Evolutionary conservation across 2,329 filamentous ascomycete genomes (phyloP).

Genomic region (Ophiognomonia clavigignenti-juglandacearum): DNA sequence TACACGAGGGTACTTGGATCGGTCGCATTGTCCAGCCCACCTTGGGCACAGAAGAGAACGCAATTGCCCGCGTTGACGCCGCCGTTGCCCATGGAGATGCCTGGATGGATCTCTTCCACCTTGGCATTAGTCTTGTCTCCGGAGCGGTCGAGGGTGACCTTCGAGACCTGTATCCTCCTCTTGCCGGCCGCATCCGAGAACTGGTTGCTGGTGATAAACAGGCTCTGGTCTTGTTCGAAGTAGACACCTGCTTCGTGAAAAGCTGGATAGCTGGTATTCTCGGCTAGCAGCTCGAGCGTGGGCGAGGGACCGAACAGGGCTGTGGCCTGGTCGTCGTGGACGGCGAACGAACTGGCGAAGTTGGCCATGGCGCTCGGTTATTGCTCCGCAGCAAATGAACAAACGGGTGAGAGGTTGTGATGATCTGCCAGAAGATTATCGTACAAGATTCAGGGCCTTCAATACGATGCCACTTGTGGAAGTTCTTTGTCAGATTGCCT

Average conservation of each 20-base stretch:
- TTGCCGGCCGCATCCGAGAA: conserved; percentile 20
- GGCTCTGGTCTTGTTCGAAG: conserved; percentile 1
- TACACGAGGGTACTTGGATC: conserved; percentile 25
- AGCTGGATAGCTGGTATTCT: conserved; percentile 37
- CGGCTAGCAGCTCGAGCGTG: conserved; percentile 30
- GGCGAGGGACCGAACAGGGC: conserved; percentile 30
- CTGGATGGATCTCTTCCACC: conserved; percentile 28
- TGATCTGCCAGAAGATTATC: no score
- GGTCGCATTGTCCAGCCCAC: conserved; percentile 18
- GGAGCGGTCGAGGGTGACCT: conserved; percentile 19
- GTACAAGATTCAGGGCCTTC: no score
- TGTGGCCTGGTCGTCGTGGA: conserved; percentile 5
- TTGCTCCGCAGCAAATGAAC: no score
- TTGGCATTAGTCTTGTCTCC: conserved; percentile 3
- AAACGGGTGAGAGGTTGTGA: no score
- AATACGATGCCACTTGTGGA: no score
- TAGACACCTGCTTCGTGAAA: conserved; percentile 39
- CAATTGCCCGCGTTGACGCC: conserved; percentile 40
- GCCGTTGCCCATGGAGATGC: conserved; percentile 42
- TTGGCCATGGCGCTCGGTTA: no score
- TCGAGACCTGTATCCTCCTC: conserved; percentile 26
- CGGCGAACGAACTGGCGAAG: neutral
- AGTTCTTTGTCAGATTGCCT: no score
- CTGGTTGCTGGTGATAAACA: conserved; percentile 31
- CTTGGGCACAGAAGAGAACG: conserved; percentile 39